These are phyloP conservation scores for Talaromyces borbonicus DNA, from an alignment of 495 filamentous ascomycete genomes.

Conservation along the genomic window DNA sequence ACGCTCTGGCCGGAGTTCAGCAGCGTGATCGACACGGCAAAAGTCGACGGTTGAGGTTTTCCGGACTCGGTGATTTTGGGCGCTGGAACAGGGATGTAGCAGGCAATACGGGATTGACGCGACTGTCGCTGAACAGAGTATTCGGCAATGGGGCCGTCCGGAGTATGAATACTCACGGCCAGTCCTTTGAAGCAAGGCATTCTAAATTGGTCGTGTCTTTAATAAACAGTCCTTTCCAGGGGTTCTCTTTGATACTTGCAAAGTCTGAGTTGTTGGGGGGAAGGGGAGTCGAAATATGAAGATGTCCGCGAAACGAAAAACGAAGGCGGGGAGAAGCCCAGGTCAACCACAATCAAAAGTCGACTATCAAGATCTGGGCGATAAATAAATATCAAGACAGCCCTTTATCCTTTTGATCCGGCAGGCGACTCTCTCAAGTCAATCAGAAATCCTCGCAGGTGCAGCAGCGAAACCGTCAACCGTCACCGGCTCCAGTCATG, in stretches of 20 bases:
- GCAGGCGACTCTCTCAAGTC: too few species aligned
- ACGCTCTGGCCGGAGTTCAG: constrained; percentile 80
- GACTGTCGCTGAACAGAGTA: constrained; percentile 93
- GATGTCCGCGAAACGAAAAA: too few species aligned
- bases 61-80: constrained; percentile 61
- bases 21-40: constrained; percentile 93
- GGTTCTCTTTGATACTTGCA: background rate
- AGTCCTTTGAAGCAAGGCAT: constrained; percentile 99
- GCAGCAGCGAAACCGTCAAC: constrained; percentile 1
- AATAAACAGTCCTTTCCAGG: background rate
- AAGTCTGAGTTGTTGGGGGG: background rate
- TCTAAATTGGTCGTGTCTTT: constrained; percentile 13
- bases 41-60: constrained; percentile 83
- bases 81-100: constrained; percentile 91
- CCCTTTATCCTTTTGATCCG: background rate
- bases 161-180: constrained; percentile 90
- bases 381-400: too few species aligned
- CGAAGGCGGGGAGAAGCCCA: too few species aligned
- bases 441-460: background rate
- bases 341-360: too few species aligned
- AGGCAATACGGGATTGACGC: constrained; percentile 81
- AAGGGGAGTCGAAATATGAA: too few species aligned
- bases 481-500: constrained; percentile 5
- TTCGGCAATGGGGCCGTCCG: constrained; percentile 78
- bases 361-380: too few species aligned